Evolutionary conservation across 2,329 filamentous ascomycete species (phyloP).

Genomic region (Penicillium sp.): DNA sequence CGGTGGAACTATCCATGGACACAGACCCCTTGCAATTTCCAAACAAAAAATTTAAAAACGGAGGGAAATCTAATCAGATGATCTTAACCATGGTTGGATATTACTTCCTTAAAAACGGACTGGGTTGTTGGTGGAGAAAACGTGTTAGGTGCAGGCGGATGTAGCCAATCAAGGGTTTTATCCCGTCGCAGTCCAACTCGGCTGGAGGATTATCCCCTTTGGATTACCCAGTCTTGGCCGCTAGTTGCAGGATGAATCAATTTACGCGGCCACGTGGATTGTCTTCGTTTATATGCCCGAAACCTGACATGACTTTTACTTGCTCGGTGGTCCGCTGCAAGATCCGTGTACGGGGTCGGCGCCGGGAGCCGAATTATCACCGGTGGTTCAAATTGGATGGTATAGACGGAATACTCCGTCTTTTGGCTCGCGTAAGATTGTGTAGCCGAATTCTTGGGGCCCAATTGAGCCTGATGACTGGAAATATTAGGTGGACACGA

Average conservation of each 20-base stretch:
- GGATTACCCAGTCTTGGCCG: neutral
- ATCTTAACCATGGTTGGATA: constrained; percentile 2
- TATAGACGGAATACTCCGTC: neutral
- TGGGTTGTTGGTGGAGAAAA: neutral
- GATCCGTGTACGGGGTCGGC: neutral
- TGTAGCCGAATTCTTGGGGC: neutral
- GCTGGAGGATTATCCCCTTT: neutral
- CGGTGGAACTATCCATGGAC: neutral
- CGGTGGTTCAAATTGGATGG: neutral
- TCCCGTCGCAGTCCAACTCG: neutral
- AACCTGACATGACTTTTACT: neutral
- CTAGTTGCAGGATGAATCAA: neutral
- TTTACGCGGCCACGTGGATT: neutral
- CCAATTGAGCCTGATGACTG: neutral
- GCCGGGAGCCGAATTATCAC: neutral
- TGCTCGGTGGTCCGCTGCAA: neutral
- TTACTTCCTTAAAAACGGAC: neutral
- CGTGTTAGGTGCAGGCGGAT: neutral
- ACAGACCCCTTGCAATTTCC: neutral
- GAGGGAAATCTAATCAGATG: constrained; percentile 4
- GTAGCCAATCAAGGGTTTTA: neutral
- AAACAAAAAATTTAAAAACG: neutral
- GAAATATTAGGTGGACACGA: neutral
- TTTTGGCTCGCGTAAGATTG: neutral
- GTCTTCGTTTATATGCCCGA: neutral